These are phyloP conservation scores for Dissophora ornata DNA, from an alignment of 192 early-diverging fungal genomes.

Conservation along the genomic window DNA sequence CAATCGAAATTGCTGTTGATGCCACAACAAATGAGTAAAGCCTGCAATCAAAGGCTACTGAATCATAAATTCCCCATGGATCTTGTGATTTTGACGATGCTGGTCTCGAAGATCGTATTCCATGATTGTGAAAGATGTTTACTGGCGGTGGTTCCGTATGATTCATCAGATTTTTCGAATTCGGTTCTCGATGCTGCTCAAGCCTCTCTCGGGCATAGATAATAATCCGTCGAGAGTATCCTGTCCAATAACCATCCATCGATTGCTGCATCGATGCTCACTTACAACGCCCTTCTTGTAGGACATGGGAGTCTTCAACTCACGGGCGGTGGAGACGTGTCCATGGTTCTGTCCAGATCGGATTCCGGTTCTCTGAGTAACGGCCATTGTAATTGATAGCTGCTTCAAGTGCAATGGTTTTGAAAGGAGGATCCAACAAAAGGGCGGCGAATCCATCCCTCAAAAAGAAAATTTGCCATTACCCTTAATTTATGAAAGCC, in stretches of 20 bases:
- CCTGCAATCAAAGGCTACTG: neutral
- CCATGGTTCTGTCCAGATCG: constrained; percentile 93
- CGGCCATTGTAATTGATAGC: constrained; percentile 38
- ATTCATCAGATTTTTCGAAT: too few species aligned
- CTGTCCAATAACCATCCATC: too few species aligned
- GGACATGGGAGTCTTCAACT: constrained; percentile 73
- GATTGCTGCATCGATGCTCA: constrained; percentile 12
- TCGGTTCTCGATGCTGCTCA: too few species aligned
- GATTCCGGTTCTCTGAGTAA: constrained; percentile 85
- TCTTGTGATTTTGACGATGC: neutral
- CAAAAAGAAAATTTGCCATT: too few species aligned
- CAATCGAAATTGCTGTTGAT: too few species aligned
- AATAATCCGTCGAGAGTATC: too few species aligned
- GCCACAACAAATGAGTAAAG: too few species aligned
- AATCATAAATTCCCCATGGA: constrained; percentile 31
- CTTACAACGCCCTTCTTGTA: constrained; percentile 87
- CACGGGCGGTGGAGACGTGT: constrained; percentile 85
- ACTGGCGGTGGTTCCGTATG: too few species aligned
- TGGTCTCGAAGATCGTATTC: neutral
- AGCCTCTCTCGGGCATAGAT: too few species aligned
- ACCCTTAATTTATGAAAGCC: too few species aligned
- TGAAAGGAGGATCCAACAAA: constrained; percentile 36
- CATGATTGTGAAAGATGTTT: neutral
- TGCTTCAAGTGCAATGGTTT: constrained; percentile 36
- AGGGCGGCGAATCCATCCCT: too few species aligned